These are phyloP conservation scores for Metschnikowia picachoensis DNA, from an alignment of 805 yeast genomes.

Conservation along the genomic window DNA sequence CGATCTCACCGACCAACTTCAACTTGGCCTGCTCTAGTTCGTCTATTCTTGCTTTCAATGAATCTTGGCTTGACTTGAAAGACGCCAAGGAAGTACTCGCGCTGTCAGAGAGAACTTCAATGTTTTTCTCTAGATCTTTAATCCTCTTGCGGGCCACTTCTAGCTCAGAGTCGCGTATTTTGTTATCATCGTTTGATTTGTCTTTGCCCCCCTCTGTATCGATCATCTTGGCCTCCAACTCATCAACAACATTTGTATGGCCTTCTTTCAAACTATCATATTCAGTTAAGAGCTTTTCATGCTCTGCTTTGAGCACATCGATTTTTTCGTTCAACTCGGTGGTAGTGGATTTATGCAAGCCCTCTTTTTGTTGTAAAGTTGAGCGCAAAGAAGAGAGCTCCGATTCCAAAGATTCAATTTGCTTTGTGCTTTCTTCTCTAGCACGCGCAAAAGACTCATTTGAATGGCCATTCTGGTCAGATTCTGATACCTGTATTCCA, in stretches of 20 bases:
- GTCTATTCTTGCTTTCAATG: conserved; percentile 13
- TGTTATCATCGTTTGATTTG: neutral
- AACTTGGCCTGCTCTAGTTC: conserved; percentile 23
- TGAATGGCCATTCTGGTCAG: no score
- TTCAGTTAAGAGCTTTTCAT: neutral
- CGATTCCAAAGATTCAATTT: neutral
- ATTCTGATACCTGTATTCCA: no score
- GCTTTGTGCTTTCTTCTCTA: neutral
- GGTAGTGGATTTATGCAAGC: neutral
- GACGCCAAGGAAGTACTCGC: conserved; percentile 11
- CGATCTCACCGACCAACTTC: conserved; percentile 19
- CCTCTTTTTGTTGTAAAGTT: neutral
- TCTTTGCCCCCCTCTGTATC: neutral
- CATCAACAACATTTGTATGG: neutral
- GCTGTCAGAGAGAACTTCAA: conserved; percentile 14
- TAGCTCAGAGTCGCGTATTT: conserved; percentile 1
- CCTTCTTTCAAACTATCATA: neutral
- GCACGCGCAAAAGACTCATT: no score
- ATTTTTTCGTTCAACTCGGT: neutral
- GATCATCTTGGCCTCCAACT: neutral
- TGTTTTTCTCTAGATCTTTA: conserved; percentile 12
- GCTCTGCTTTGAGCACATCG: conserved; percentile 1
- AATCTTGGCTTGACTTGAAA: conserved; percentile 8
- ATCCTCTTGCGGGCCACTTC: conserved; percentile 10
- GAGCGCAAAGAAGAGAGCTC: neutral